Evolutionary conservation across 139 green algal species (phyloP), one percentile per base, ranked within the genome.

Genomic region (Coelastrella sp.): DNA sequence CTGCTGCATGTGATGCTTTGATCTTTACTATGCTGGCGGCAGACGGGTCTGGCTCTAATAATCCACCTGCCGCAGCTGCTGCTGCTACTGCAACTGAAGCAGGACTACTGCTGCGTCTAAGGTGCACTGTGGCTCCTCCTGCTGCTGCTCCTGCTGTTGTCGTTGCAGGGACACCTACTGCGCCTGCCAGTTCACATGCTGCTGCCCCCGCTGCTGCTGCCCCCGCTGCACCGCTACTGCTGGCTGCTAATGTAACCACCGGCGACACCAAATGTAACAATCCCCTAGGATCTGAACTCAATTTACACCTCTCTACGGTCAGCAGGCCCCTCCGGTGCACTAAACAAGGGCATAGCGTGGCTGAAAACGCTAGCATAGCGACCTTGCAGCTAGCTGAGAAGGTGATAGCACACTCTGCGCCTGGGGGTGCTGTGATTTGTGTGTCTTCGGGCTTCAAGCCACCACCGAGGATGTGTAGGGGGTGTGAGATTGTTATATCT

Each of bases 311-410:
- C 74, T 93, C 89, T 10, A 94, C 81, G 8, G 76, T 86, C 8
- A 94, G 85, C 32, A 64, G 71, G 14, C 89, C 92, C 23, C 71
- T 60, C 0, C 22, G 59, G 81, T 94, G 92, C 89, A 94, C 57
- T 17, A 94, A 23, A 66, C 89, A 93, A 8, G 89, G 80, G 59
- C 86, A 73, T 22, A 90, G 75, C 4, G 71, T 81, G 8, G 90
- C 56, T 17, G 61, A 58, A 16, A 94, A 76, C 13, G 80, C 90
- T 60, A 94, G 76, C 47, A 91, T 92, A 14, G 81, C 86, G 20
- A 94, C 58, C 74, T 92, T 93, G 4, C 68, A 90, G 8, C 81
- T 87, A 5, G 92, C 89, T 74, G 86, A 92, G 86, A 94, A 92
- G 59, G 84, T 80, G 7, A 94, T 81, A 6, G 92, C 90, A n/a